phyloP scores from a whole-genome alignment of 805 yeast species.

The Wickerhamomyces ciferrii region DNA sequence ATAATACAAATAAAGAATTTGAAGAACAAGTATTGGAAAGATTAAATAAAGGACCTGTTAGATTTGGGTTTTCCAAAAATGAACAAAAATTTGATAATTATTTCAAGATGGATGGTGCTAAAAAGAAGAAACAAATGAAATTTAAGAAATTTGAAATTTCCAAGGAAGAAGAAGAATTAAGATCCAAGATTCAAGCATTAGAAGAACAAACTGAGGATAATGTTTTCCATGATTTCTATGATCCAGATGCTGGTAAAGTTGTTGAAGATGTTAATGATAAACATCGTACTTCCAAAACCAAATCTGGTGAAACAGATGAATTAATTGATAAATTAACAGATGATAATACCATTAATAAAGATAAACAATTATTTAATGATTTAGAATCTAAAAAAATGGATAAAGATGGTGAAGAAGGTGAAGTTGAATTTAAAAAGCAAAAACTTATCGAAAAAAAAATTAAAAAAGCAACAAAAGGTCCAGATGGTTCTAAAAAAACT shows the following conservation, averaged over 20 bases:
- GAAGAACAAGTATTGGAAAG: conserved; percentile 16
- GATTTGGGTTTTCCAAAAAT: conserved; percentile 13
- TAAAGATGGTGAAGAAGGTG: conserved; percentile 23
- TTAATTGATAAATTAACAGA: conserved; percentile 10
- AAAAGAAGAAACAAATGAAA: conserved; percentile 15
- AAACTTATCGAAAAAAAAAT: conserved; percentile 17
- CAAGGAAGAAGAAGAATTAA: conserved; percentile 5
- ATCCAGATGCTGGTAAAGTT: conserved; percentile 1
- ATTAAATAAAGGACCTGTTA: conserved; percentile 13
- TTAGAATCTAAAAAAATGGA: conserved; percentile 18
- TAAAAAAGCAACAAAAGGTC: conserved; percentile 9
- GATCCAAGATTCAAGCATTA: background rate
- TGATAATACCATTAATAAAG: conserved; percentile 11
- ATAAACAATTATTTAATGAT: conserved; percentile 18
- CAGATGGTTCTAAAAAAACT: conserved; percentile 7
- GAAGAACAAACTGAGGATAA: conserved; percentile 3
- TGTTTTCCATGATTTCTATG: background rate
- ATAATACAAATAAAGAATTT: conserved; percentile 12
- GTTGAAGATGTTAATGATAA: conserved; percentile 5
- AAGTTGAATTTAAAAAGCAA: conserved; percentile 20
- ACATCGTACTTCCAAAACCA: background rate
- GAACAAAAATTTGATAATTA: conserved; percentile 16
- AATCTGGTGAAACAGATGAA: conserved; percentile 17
- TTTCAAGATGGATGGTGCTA: conserved; percentile 10
- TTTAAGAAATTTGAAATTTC: conserved; percentile 13